Conservation (phyloP, 495 filamentous ascomycete genomes). For the Penicillium roqueforti region DNA sequence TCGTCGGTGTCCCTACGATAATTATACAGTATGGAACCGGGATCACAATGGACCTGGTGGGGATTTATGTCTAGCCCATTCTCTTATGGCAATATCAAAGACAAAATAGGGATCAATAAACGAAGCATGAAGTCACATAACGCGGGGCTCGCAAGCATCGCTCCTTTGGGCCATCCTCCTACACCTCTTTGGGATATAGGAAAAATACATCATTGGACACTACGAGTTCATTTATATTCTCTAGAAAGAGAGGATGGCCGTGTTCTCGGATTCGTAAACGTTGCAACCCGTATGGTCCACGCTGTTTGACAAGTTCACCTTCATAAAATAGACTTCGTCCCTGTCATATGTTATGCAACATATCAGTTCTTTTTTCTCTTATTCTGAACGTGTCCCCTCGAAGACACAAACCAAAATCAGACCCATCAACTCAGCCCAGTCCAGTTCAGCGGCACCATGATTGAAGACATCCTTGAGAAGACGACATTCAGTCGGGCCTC, state of each 20-base stretch:
- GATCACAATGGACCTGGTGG: not conserved
- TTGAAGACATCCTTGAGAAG: constrained; percentile 31
- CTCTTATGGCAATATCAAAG: not conserved
- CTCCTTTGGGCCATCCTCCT: constrained; percentile 20
- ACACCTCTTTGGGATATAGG: not conserved
- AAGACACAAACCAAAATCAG: not conserved
- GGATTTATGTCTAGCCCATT: not conserved
- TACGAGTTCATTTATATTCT: not conserved
- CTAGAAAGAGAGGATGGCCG: not conserved
- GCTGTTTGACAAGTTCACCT: not conserved
- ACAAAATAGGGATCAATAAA: not conserved
- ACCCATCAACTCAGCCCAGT: not conserved
- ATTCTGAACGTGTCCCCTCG: not conserved
- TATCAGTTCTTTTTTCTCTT: not conserved
- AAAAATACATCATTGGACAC: not conserved
- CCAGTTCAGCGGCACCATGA: constrained; percentile 24
- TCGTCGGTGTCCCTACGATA: not conserved
- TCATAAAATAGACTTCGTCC: not conserved
- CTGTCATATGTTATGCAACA: not conserved
- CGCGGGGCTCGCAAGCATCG: constrained; percentile 33
- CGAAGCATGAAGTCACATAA: constrained; percentile 12
- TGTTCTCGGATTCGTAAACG: not conserved
- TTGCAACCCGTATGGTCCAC: not conserved
- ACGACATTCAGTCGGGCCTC: constrained; percentile 25
- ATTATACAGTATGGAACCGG: constrained; percentile 3